Conservation (phyloP, 257 asterid genomes). For the Lavandula angustifolia region DNA sequence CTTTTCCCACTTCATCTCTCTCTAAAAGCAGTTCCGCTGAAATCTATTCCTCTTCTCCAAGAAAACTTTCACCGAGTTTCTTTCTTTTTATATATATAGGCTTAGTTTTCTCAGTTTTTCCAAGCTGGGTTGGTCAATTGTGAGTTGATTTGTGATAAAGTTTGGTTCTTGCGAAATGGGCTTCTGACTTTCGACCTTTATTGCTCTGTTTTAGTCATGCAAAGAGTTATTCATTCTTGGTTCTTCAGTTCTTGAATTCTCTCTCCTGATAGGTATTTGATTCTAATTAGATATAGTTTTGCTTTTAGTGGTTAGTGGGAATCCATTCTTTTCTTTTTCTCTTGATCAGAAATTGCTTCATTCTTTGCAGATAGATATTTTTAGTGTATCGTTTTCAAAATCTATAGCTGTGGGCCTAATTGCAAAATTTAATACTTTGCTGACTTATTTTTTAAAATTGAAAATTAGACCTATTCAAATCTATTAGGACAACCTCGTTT, state of each 20-base stretch:
- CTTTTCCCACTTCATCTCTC: neutral
- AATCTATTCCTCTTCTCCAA: conserved; percentile 34
- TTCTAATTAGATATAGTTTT: conserved; percentile 12
- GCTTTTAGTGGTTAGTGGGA: neutral
- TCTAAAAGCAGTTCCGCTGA: neutral
- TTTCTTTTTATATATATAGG: conserved; percentile 5
- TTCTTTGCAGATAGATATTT: neutral
- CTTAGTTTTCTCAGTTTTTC: neutral
- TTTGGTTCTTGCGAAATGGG: neutral
- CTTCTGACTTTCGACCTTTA: neutral
- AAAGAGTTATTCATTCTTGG: too few relatives aligned
- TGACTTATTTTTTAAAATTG: neutral
- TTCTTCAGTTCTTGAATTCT: too few relatives aligned
- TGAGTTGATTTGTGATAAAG: neutral
- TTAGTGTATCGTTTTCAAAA: conserved; percentile 25
- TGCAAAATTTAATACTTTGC: conserved; percentile 17
- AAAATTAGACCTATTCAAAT: conserved; percentile 24
- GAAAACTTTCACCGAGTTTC: conserved; percentile 6
- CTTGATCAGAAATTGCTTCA: neutral
- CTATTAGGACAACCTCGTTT: neutral
- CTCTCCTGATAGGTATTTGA: conserved; percentile 8
- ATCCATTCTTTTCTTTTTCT: conserved; percentile 19
- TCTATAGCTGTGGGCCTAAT: conserved; percentile 6
- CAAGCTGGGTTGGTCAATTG: neutral
- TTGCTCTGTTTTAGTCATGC: neutral